These are phyloP conservation scores for Salvia sclarea DNA, from an alignment of 305 asterid species.

Conservation along the genomic window DNA sequence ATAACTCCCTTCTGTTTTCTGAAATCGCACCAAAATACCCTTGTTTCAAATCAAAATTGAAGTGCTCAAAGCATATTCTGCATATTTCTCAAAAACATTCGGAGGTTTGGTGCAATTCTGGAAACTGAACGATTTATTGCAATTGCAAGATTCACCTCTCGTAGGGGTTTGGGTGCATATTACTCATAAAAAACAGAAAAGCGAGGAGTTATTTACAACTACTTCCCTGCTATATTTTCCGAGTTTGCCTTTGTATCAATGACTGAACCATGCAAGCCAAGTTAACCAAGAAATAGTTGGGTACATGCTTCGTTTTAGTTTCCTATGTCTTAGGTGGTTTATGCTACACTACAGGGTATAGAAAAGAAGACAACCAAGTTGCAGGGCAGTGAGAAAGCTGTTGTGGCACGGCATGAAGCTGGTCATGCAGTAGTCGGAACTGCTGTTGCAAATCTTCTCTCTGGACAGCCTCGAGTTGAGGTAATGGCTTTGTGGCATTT, in stretches of 20 bases:
- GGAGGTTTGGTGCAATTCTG: too few relatives aligned
- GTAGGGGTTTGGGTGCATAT: background rate
- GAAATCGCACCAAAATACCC: too few relatives aligned
- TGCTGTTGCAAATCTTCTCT: slow-evolving; percentile 94
- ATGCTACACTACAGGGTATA: slow-evolving; percentile 67
- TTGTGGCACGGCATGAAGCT: slow-evolving; percentile 98
- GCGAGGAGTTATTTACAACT: background rate
- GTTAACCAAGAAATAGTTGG: slow-evolving; percentile 3
- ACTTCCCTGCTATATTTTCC: background rate
- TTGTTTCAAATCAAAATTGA: too few relatives aligned
- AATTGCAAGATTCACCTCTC: too few relatives aligned
- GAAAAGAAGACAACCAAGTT: slow-evolving; percentile 95
- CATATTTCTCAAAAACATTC: too few relatives aligned
- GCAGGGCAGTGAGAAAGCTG: slow-evolving; percentile 95
- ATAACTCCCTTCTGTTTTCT: too few relatives aligned
- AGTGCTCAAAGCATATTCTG: too few relatives aligned
- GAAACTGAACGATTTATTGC: too few relatives aligned
- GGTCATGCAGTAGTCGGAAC: slow-evolving; percentile 99
- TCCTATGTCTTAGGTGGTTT: slow-evolving; percentile 11
- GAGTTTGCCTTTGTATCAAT: slow-evolving; percentile 14
- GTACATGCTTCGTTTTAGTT: slow-evolving; percentile 20
- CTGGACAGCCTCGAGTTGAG: slow-evolving; percentile 98
- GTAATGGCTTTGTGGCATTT: slow-evolving; percentile 43
- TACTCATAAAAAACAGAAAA: background rate
- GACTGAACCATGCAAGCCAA: slow-evolving; percentile 9